Evolutionary conservation across 2,329 filamentous ascomycete genomes (phyloP), one percentile per base, ranked within the genome.

Genomic region (Diatrype stigma): DNA sequence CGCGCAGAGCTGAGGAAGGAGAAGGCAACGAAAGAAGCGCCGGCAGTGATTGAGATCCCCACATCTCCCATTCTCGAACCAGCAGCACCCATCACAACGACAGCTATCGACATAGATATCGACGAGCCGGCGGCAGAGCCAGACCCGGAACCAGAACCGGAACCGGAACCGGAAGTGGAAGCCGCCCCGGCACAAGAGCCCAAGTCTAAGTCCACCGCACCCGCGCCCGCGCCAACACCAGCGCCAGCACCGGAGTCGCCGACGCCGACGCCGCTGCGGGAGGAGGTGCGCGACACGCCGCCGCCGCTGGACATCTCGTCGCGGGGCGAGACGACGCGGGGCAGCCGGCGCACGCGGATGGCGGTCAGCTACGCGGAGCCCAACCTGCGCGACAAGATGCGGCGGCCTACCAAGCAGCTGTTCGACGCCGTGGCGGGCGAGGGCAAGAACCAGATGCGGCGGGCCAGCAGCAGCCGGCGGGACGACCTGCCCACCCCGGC

Each of bases 301-400:
- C 83, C 83, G 4, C 82, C 82, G 4, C 67, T 72, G 16, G 79
- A 85, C 56, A 77, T 85, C 34, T 79, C 76, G 7, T 71, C 70
- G 7, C 75, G 68, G 34, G 77, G 79, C 46, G 80, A 86, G 58
- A 79, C 79, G 26, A 76, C 80, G 26, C 79, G 89, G 42, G 80
- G 82, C 21, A 86, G 84, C 59, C 77, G 89, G 57, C 80, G 89
- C 56, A 81, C 82, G 45, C 78, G 86, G 60, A 73, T 81, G 11
- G 77, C 84, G 46, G 80, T 94, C 54, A 93, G 87, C 72, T 94
- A 94, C 66, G 87, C 88, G 11, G 88, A 93, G 66, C 89, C 89
- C 1, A 93, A 88, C 61, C 74, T 94, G 40, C 80, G 87, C 55
- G 87, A 86, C 63, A 94, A 94, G 71, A 92, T 94, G 89, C 81